Conservation (phyloP, 2,329 filamentous ascomycete genomes). For the Fusarium devonianum region DNA sequence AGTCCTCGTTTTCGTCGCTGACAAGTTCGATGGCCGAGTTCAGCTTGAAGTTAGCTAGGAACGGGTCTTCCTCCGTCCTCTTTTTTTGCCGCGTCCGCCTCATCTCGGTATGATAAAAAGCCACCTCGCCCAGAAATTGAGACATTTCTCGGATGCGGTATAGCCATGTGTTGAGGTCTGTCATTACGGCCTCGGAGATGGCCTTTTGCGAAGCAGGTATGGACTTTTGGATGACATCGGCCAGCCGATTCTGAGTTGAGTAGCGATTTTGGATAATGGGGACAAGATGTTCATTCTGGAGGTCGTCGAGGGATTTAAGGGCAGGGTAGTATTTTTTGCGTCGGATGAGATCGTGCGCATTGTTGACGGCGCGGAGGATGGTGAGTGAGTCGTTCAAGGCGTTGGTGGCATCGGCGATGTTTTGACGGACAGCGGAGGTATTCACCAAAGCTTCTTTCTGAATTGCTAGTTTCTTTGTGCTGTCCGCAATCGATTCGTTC, state of each 20-base stretch:
- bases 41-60: constrained; percentile 83
- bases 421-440: constrained; percentile 88
- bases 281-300: constrained; percentile 91
- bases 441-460: constrained; percentile 96
- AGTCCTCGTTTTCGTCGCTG: constrained; percentile 93
- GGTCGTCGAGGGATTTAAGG: constrained; percentile 89
- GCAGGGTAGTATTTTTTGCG: constrained; percentile 97
- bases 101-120: constrained; percentile 94
- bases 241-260: constrained; percentile 92
- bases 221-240: constrained; percentile 93
- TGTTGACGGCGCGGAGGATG: constrained; percentile 90
- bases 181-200: constrained; percentile 97
- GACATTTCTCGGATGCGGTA: constrained; percentile 95
- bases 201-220: constrained; percentile 91
- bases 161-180: constrained; percentile 94
- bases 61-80: constrained; percentile 76
- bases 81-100: constrained; percentile 84
- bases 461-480: constrained; percentile 90
- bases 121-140: constrained; percentile 93
- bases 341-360: constrained; percentile 88
- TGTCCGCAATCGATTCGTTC: constrained; percentile 93
- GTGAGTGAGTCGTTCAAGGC: constrained; percentile 91
- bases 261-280: constrained; percentile 79
- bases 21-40: constrained; percentile 97
- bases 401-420: constrained; percentile 90